Evolutionary conservation across 768 basidiomycete genomes (phyloP).

Genomic region (Calocera viscosa): DNA sequence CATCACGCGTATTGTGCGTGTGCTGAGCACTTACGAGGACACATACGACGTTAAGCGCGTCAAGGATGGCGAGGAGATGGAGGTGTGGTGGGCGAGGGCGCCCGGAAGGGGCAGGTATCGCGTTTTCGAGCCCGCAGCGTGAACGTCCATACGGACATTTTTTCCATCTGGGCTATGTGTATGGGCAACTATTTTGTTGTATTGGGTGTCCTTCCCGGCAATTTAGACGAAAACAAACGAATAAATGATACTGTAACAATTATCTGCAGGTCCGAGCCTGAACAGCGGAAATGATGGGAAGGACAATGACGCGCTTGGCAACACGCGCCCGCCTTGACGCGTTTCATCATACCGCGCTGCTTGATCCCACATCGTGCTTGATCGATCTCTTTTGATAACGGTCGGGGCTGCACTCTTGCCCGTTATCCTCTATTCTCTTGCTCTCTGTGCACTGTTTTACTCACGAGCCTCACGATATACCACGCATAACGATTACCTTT

Average conservation of each 20-base stretch:
- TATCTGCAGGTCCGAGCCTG: no score
- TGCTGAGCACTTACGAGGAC: not conserved
- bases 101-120: not conserved
- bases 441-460: not conserved
- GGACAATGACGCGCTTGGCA: not conserved
- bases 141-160: not conserved
- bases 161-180: not conserved
- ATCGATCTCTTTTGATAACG: no score
- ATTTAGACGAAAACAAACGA: no score
- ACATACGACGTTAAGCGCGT: not conserved
- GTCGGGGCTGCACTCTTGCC: no score
- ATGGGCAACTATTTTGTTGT: no score
- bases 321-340: not conserved
- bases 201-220: no score
- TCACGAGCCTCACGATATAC: not conserved
- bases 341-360: not conserved
- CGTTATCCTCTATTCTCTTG: not conserved
- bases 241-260: no score
- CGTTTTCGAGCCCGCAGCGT: not conserved
- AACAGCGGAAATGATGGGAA: not conserved
- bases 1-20: slow-evolving; percentile 1
- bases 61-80: slow-evolving; percentile 7
- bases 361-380: no score
- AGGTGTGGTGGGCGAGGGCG: not conserved
- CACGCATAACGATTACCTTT: not conserved